Base-by-base conservation (phyloP, 129 eudicot genomes). In the Ambrosia artemisiifolia region DNA sequence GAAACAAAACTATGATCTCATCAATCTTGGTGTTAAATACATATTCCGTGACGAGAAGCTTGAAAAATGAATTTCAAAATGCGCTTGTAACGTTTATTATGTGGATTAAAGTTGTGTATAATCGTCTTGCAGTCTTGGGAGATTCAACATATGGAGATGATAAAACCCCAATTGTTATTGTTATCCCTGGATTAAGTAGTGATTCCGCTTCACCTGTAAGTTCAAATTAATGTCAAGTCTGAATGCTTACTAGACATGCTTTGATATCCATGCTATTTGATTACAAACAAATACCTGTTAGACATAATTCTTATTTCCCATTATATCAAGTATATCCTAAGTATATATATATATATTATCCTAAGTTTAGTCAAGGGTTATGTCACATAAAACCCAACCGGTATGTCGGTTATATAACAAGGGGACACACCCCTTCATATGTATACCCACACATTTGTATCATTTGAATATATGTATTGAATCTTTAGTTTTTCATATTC, bases 201-300 rank as follows among this genome's bases (percentile, higher is more conserved):
- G 98, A 94, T 83, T 94, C 98, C 49, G 77, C 87, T 82, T 86
- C 97, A 73, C 78, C 88, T 60, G 98, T 90, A 84, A 87, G 97
- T 78, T 70, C 35, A 53, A 13, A 12, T 19, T 73, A 50, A 6
- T 69, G 13, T 50, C 17, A 67, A n/a, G 5, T 43, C n/a, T 55
- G 28, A 66, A 34, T 67, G 74, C 59, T 40, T 24, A 24, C 28
- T 24, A 24, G 28, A 24, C 16, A 10, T 2, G 19, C 56, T 18
- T 44, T 83, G 28, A 59, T 28, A 28, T 6, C 49, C 16, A 24
- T 24, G 28, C 28, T 24, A 24, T 24, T 24, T 24, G 43, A 36
- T 36, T 36, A 36, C 43, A 24, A n/a, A n/a, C n/a, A n/a, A 6
- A 2, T 35, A 35, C 40, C 40, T 35, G 4, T 47, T 47, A 5